Conservation (phyloP, 2,329 filamentous ascomycete genomes). For the Tolypocladium ovalisporum region DNA sequence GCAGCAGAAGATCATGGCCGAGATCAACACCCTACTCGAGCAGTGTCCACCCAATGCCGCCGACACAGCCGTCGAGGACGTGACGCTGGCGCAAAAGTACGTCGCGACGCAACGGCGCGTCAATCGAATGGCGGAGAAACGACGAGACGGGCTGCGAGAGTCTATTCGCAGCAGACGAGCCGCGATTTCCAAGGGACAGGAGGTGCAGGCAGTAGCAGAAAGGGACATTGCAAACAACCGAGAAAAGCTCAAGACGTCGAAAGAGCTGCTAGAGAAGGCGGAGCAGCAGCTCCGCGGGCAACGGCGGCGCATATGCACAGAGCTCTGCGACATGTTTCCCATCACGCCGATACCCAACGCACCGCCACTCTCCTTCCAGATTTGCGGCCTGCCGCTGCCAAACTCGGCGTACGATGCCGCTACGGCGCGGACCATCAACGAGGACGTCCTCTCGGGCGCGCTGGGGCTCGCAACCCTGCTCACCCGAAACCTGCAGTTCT, state of each 20-base stretch:
- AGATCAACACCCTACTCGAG: constrained; percentile 56
- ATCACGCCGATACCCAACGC: constrained; percentile 53
- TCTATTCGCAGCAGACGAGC: constrained; percentile 55
- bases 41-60: constrained; percentile 29
- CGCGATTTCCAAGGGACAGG: constrained; percentile 55
- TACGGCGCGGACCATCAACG: constrained; percentile 36
- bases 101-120: constrained; percentile 55
- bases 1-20: constrained; percentile 59
- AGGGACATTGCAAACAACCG: constrained; percentile 51
- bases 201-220: constrained; percentile 45
- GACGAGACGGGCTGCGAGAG: constrained; percentile 54
- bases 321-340: constrained; percentile 67
- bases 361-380: constrained; percentile 67
- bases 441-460: constrained; percentile 68
- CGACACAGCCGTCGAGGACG: constrained; percentile 37
- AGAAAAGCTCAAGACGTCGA: constrained; percentile 46
- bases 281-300: constrained; percentile 69
- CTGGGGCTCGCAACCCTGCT: constrained; percentile 72
- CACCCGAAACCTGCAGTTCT: constrained; percentile 67
- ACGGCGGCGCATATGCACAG: constrained; percentile 76
- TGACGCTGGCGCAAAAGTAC: constrained; percentile 36
- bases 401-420: constrained; percentile 62
- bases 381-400: constrained; percentile 66
- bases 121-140: constrained; percentile 49
- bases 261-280: constrained; percentile 42